Base-by-base conservation (phyloP, 164 flowering plant genomes). In the Chloranthus sessilifolius region DNA sequence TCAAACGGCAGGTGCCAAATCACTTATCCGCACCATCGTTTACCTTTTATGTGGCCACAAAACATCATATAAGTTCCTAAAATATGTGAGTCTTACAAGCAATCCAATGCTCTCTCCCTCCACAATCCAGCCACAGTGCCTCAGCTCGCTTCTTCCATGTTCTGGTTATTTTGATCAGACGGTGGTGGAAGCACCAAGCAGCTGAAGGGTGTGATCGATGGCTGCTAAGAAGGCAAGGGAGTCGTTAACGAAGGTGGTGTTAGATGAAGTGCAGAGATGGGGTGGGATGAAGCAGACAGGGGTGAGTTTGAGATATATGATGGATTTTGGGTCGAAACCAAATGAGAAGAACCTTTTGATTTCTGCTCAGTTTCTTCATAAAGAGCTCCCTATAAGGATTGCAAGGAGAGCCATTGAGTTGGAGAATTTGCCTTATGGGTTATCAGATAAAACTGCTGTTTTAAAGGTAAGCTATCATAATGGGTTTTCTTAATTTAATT, bases 281-380 rank as follows among this genome's bases (percentile, higher is more conserved):
- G 86, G 90, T 3, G 56, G 74, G 19, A 63, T 88, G 95, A 85
- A 81, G 57, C 95, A 78, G 59, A 88, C 83, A 0, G 98, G 98
- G 8, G 98, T 88, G 11, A 81, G 79, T 39, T 67, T 91, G 49
- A 74, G 78, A 51, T 84, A 86, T 61, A 92, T 88, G 96, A 83
- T 81, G 96, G 85, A 86, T 43, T 88, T 92, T 49, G 95, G 96
- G 19, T 80, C 89, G 5, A 70, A 5, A 14, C 91, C 94, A 34
- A 74, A 79, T 5, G 64, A 61, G 17, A 70, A 55, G 37, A 83
- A 79, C 50, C 43, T 92, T 56, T 66, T 88, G 25, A 64, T 92
- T 9, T 80, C 99, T 7, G 88, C 96, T 55, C 95, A 88, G 61
- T 92, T 88, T 51, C 89, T 92, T 48, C 96, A 88, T 59, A 88